Evolutionary conservation across 768 basidiomycete species (phyloP).

Genomic region (Podaxis pistillaris): DNA sequence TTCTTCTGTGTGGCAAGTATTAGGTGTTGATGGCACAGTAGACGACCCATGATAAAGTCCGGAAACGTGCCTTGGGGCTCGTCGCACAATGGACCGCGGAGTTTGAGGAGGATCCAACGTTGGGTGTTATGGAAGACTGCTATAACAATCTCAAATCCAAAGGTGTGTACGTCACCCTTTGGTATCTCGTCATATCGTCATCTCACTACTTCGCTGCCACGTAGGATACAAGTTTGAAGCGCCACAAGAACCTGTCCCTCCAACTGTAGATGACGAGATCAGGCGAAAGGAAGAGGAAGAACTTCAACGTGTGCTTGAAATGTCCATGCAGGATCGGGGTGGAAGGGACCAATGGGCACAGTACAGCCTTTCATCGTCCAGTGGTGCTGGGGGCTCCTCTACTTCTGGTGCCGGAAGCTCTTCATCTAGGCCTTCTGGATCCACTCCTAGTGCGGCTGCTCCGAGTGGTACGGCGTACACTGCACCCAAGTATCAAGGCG

Average conservation of each 20-base stretch:
- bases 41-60: constrained; percentile 93
- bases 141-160: constrained; percentile 80
- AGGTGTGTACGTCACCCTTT: constrained; percentile 42
- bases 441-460: constrained; percentile 22
- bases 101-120: constrained; percentile 74
- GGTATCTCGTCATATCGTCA: not conserved
- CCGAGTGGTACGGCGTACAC: constrained; percentile 20
- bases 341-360: constrained; percentile 60
- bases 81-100: constrained; percentile 84
- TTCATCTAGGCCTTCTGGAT: constrained; percentile 11
- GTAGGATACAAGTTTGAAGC: constrained; percentile 73
- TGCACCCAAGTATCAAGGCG: constrained; percentile 43
- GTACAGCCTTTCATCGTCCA: constrained; percentile 35
- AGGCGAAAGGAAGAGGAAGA: constrained; percentile 91
- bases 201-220: not conserved
- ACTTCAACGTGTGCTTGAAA: constrained; percentile 86
- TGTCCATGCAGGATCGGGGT: constrained; percentile 91
- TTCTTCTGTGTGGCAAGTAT: constrained; percentile 2
- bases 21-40: constrained; percentile 26
- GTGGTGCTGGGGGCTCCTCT: constrained; percentile 28
- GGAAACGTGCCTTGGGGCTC: constrained; percentile 64
- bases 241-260: constrained; percentile 62
- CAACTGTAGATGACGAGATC: constrained; percentile 73
- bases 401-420: constrained; percentile 13
- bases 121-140: constrained; percentile 91